These are phyloP conservation scores for Hypoxylon sp. DNA, from an alignment of 2,329 filamentous ascomycete genomes.

Conservation along the genomic window DNA sequence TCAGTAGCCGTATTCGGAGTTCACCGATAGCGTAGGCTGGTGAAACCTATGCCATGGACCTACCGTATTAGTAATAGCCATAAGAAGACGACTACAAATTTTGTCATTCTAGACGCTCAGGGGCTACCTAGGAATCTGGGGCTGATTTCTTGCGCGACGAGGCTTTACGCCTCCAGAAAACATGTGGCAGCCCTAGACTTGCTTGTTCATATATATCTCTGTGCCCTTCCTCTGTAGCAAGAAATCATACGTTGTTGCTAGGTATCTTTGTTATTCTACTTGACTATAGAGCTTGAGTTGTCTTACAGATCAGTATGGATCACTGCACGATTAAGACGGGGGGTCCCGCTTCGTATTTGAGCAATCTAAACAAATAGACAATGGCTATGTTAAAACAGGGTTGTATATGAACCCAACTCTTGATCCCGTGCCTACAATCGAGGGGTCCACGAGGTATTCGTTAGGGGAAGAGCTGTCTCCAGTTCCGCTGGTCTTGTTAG, in stretches of 20 bases:
- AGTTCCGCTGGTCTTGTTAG: not conserved
- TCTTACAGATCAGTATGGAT: not conserved
- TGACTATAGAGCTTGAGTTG: not conserved
- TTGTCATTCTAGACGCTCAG: not conserved
- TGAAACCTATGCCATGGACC: conserved; percentile 3
- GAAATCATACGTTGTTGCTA: not conserved
- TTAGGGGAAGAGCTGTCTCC: not conserved
- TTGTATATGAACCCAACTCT: not conserved
- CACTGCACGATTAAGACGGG: not conserved
- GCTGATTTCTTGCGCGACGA: not conserved
- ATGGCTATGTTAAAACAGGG: not conserved
- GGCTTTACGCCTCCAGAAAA: not conserved
- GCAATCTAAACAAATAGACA: not conserved
- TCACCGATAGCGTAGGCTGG: conserved; percentile 14
- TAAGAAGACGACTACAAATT: not conserved
- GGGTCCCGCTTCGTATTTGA: not conserved
- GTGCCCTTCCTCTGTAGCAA: not conserved
- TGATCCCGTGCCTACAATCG: not conserved
- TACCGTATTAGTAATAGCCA: too few species aligned
- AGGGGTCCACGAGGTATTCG: not conserved
- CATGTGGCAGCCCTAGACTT: not conserved
- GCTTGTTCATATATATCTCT: not conserved
- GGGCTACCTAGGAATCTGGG: not conserved
- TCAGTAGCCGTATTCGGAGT: conserved; percentile 18
- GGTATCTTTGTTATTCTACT: not conserved